Evolutionary conservation across 108 stramenopile genomes (phyloP), one percentile per base, ranked within the genome.

Genomic region (Phaeodactylum tricornutum): DNA sequence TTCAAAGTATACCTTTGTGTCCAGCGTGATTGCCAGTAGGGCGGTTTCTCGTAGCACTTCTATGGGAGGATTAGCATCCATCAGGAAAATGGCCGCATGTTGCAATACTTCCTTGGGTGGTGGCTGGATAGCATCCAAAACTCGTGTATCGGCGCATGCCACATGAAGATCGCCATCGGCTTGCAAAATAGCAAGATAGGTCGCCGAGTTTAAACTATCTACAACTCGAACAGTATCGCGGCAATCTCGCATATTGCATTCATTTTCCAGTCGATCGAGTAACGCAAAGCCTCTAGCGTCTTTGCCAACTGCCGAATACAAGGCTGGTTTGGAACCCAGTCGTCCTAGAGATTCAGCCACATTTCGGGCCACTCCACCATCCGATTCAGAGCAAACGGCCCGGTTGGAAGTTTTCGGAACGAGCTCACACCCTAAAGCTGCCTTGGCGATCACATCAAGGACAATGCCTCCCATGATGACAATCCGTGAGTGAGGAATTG

Each of bases 381-480:
- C 71, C 23, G 58, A 33, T 47, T 63, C 61, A 29, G 34, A 48
- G 11, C 55, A 43, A 21, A 24, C 33, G 16, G 76, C 77, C 21
- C 67, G 69, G 57, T 72, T 84, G 1, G 77, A 79, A 3, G 81
- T 80, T 1, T 50, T 61, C 8, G 66, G 24, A 9, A 72, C 55
- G 29, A 74, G 35, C 1, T 47, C 39, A 4, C 24, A 15, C 9
- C 46, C 43, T 11, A 48, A 16, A 16, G 23, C 21, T 1, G 84
- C 63, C 33, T 71, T 74, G 2, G 80, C 84, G n/a, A 87, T 56
- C 0, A 66, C 44, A 59, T 95, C 94, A 6, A 83, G 54, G 2
- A 88, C 84, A 29, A 88, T 53, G 19, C 90, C 92, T 19, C 94
- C 94, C 38, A 95, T 61, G 26, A 92, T 86, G 34, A 87, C 64